Evolutionary conservation across 306 rosid species (phyloP).

Genomic region (Prunus armeniaca): DNA sequence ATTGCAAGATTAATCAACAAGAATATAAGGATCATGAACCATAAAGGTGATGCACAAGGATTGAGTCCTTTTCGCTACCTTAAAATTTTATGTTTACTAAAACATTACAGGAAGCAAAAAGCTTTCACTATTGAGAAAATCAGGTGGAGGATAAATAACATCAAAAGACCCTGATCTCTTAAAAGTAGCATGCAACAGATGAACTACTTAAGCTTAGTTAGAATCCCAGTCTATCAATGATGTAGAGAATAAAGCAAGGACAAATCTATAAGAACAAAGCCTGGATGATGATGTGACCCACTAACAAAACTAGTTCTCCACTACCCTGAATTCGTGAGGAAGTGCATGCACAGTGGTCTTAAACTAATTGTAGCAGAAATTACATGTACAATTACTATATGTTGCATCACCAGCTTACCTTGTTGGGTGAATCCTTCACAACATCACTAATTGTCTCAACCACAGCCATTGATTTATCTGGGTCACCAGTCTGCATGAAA

Average conservation of each 20-base stretch:
- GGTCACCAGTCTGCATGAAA: constrained; percentile 98
- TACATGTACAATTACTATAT: constrained; percentile 6
- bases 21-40: background rate
- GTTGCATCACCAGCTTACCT: constrained; percentile 49
- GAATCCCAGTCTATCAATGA: background rate
- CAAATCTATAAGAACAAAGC: background rate
- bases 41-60: background rate
- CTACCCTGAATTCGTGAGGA: background rate
- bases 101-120: background rate
- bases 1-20: background rate
- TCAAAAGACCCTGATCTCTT: too few species aligned
- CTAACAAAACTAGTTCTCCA: background rate
- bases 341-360: background rate
- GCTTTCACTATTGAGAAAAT: background rate
- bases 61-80: background rate
- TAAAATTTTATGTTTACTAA: background rate
- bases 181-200: too few species aligned
- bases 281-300: background rate
- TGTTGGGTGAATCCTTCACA: constrained; percentile 78
- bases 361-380: background rate
- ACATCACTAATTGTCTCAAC: constrained; percentile 58
- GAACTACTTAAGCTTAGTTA: too few species aligned
- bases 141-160: too few species aligned
- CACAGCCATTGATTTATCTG: constrained; percentile 54
- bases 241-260: background rate